Base-by-base conservation (phyloP, 2,329 filamentous ascomycete species). In the Microcyclospora tardicrescens region DNA sequence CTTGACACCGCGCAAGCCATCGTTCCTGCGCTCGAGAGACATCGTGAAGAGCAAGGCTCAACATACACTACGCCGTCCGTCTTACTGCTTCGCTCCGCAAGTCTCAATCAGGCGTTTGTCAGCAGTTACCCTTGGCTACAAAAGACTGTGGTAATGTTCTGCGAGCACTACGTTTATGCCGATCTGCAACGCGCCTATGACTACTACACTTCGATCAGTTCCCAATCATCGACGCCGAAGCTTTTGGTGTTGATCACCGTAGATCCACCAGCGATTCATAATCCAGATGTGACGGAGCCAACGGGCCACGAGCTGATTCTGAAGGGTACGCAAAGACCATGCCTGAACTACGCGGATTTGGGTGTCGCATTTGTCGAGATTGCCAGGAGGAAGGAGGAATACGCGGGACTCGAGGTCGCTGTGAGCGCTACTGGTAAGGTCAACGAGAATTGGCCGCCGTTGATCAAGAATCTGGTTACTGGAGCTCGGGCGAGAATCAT, bases 261-360 rank as follows among this genome's bases (percentile, higher is more conserved):
- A 4, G 48, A 51, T 28, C 37, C 46, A 10, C 36, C 36, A 5
- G 38, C 42, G 6, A 6, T 51, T 6, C 43, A 44, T 35, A 44
- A 50, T 28, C 27, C 46, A 4, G 38, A 40, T 16, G 45, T 43
- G 10, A 37, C 40, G 8, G 39, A 37, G 15, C 39, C 35, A 10
- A 49, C 46, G 6, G 48, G 48, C n/a, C 39, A 51, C 19, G 33
- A 44, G 16, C 34, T 50, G 5, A 19, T 41, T 10, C 10, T 48
- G n/a, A 32, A 19, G 5, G 44, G 36, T 8, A 28, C 15, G 30
- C 51, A 37, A 19, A 16, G 16, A 19, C 14, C 38, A 12, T 14
- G 30, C 10, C 16, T 53, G 9, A 49, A 36, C 30, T 53, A 53
- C 36, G 42, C 48, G 9, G 50, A 53, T 36, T 35, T 50, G 2